Base-by-base conservation (phyloP, 164 flowering plant species). In the Vitis cinerea region DNA sequence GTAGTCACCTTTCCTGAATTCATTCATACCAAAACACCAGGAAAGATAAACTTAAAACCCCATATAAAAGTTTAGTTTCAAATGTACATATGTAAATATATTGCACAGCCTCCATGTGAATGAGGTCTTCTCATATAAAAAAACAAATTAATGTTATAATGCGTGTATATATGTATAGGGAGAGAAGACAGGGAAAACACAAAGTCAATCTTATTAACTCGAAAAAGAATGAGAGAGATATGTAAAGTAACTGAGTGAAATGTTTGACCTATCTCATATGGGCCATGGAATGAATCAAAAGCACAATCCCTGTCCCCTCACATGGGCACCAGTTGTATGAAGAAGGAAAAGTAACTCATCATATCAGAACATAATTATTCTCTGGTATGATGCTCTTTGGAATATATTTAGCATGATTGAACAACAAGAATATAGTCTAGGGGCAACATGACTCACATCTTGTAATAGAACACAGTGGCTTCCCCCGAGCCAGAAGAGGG, bases 381-480 rank as follows among this genome's bases (percentile, higher is more conserved):
- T 47, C 23, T 9, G 6, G 52, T 16, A 48, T 62, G 13, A 37
- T 61, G 37, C 44, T 7, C 17, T 67, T 47, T 58, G 44, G 53
- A 66, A 55, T 44, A 68, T 23, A 17, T 67, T 51, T 48, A 1
- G 44, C 8, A 12, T 49, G 14, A 59, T 48, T 4, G 6, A 19
- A 10, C 6, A 44, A 65, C 11, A 8, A 10, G 5, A 62, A 17
- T 16, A 15, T 15, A 50, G 2, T 11, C 7, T 60, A 3, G 13
- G 12, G 50, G 19, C 11, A 68, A 62, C 8, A 65, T 27, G 53
- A 81, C 91, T 88, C 70, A 92, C 98, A 92, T 92, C 82, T 92
- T 92, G 79, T 89, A 86, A 82, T 88, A 92, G 77, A 92, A 90
- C 65, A 88, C 93, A 59, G 87, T 88, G 61, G 98, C 91, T 83